Evolutionary conservation across 2,329 filamentous ascomycete species (phyloP).

Genomic region (Trichoderma afroharzianum): DNA sequence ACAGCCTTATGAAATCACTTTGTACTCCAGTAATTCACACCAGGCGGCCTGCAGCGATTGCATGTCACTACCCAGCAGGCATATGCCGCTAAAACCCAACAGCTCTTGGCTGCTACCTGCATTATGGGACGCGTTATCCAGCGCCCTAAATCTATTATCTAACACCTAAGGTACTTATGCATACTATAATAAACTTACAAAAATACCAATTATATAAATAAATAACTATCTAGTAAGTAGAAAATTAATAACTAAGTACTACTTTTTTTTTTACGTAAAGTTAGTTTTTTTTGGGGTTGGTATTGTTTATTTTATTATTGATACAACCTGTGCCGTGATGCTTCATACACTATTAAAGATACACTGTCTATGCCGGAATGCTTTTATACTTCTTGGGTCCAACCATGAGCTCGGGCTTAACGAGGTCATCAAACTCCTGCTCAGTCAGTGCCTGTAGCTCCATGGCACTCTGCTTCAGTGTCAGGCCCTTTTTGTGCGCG

Average conservation of each 20-base stretch:
- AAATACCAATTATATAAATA: too few species aligned
- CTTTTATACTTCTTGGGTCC: slow-evolving; percentile 48
- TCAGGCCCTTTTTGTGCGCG: slow-evolving; percentile 96
- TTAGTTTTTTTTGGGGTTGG: background rate
- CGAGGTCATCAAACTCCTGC: slow-evolving; percentile 85
- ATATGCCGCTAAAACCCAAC: background rate
- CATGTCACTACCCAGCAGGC: background rate
- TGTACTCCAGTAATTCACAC: background rate
- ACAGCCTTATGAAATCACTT: background rate
- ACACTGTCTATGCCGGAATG: background rate
- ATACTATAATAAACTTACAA: too few species aligned
- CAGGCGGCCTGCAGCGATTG: background rate
- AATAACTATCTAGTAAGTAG: too few species aligned
- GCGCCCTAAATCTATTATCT: too few species aligned
- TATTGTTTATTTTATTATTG: background rate
- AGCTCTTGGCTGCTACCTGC: background rate
- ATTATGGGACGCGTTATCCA: too few species aligned
- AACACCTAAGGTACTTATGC: too few species aligned
- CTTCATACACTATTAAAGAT: background rate
- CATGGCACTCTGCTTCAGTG: slow-evolving; percentile 89
- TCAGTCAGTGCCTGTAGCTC: slow-evolving; percentile 85
- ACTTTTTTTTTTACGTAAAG: too few species aligned
- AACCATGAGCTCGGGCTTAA: slow-evolving; percentile 94
- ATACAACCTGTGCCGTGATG: background rate
- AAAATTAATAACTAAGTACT: too few species aligned